Base-by-base conservation (phyloP, 2,329 filamentous ascomycete genomes). In the Trichoderma hamatum region DNA sequence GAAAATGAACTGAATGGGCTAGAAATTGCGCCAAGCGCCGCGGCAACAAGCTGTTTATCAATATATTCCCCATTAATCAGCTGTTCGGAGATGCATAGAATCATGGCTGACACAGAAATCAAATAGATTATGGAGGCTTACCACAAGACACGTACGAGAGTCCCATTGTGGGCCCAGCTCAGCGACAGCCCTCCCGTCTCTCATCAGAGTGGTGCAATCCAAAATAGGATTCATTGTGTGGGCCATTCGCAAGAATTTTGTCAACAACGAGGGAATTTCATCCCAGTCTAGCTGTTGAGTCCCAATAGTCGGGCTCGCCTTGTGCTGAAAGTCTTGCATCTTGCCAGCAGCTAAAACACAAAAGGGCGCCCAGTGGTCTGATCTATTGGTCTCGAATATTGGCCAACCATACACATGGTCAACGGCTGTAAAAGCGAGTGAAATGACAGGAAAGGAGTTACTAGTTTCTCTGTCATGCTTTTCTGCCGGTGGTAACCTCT, bases 121-220 rank as follows among this genome's bases (percentile, higher is more conserved):
- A 9, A n/a, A 43, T 11, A 60, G 24, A 16, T 16, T n/a, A 9
- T 46, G 10, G 16, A 43, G 10, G 16, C 58, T 60, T 46, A 60
- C 58, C 34, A 60, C 58, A 46, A 60, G 58, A 21, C 58, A 60
- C 16, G 58, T 60, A 5, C 26, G 58, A 28, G 58, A 30, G 24
- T 60, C 58, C 58, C 58, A 60, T 19, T 60, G 58, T 13, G 58
- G 58, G 28, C 58, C 58, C 26, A 60, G 16, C 14, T 60, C 58
- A 30, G 36, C 58, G 30, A 60, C 24, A 26, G 58, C 19, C 36
- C 58, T 28, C 24, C 58, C 58, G 36, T 60, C 21, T 3, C 36
- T 60, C 58, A 60, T 60, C 24, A 60, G 21, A 46, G 58, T 60
- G 26, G 34, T 43, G 36, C 58, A 60, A 14, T 60, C 36, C 36